phyloP scores from a whole-genome alignment of 2,329 filamentous ascomycete genomes.

The Pseudogymnoascus pannorum region DNA sequence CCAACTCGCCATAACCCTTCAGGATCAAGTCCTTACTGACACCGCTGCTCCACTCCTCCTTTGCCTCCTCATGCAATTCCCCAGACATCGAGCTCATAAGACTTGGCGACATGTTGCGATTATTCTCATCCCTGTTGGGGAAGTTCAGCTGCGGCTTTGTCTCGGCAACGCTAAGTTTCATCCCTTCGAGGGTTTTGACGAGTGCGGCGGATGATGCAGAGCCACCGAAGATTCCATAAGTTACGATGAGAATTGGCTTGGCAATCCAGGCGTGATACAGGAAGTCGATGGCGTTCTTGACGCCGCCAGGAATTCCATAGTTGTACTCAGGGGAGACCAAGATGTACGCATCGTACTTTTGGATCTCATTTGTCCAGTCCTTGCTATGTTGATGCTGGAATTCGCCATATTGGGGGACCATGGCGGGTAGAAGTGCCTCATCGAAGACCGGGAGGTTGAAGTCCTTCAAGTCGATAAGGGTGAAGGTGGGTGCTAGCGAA shows the following conservation, averaged over 20 bases:
- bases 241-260: conserved; percentile 46
- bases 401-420: conserved; percentile 30
- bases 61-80: background rate
- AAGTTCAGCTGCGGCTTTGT: conserved; percentile 29
- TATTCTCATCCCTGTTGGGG: conserved; percentile 12
- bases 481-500: conserved; percentile 19
- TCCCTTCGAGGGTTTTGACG: conserved; percentile 22
- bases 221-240: conserved; percentile 44
- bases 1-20: background rate
- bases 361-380: conserved; percentile 39
- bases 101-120: conserved; percentile 2
- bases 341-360: conserved; percentile 40
- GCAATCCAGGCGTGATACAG: conserved; percentile 50
- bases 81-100: background rate
- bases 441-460: conserved; percentile 40
- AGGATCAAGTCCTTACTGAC: background rate
- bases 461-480: conserved; percentile 31
- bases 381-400: conserved; percentile 37
- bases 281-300: conserved; percentile 59
- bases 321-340: conserved; percentile 51
- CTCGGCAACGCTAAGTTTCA: conserved; percentile 29
- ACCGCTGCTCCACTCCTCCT: background rate
- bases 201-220: conserved; percentile 26
- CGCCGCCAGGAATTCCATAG: conserved; percentile 42
- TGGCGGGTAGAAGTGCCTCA: conserved; percentile 34